Base-by-base conservation (phyloP, 2,329 filamentous ascomycete species). In the Helotiales sp. region DNA sequence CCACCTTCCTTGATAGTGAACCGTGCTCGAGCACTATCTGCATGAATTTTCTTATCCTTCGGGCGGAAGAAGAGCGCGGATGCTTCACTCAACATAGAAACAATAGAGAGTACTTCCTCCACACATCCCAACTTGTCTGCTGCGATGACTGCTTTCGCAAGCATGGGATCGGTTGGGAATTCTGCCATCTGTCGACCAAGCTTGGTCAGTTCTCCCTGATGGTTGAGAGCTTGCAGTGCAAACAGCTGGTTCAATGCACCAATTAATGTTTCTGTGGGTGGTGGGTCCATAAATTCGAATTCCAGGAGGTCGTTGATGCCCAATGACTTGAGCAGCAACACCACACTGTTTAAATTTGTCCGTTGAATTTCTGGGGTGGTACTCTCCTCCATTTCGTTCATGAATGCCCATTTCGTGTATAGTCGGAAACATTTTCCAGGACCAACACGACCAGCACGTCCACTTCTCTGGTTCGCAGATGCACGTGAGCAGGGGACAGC, bases 21-120 rank as follows among this genome's bases (percentile, higher is more conserved):
- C 1, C 93, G 85, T 33, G 89, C 88, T 13, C 92, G 86, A 0
- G 95, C 95, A 61, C 89, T 91, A 73, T 99, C 93, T 12, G 95
- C 95, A 69, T 97, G 91, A 27, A 97, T 88, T 73, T 96, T 96
- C 79, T 98, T 97, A 76, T 99, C 93, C 71, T 97, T 96, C 19
- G 95, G 93, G 0, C 92, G 83, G 81, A 96, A 96, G 79, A 97
- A 99, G 5, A 99, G 82, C 0, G 92, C 88, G 3, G 88, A 91
- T 1, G 90, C 86, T 75, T 98, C 95, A 60, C 89, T 86, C 0
- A 98, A 82, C 90, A 98, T 96, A 40, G 93, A 86, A n/a, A 98
- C 91, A 49, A 98, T 91, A 0, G 90, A 92, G 15, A 99, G 78
- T 0, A 98, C 86, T 74, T 99, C 95, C 59, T 96, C 91, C 0